These are phyloP conservation scores for Trichocomaceae sp. DNA, from an alignment of 2,329 filamentous ascomycete genomes.

Conservation along the genomic window DNA sequence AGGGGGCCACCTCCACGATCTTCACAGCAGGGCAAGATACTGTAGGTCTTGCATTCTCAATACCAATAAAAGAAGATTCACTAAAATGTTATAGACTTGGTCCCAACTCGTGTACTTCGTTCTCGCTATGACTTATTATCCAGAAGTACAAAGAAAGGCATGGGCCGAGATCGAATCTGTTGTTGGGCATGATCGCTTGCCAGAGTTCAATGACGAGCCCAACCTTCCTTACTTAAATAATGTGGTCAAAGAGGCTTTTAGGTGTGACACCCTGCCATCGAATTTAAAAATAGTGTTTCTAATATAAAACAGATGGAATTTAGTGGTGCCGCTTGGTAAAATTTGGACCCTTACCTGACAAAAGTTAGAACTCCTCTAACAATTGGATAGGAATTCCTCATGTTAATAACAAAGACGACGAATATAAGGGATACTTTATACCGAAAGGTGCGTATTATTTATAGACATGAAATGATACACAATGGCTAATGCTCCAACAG, in stretches of 20 bases:
- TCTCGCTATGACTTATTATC: not conserved
- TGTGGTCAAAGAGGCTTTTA: slow-evolving; percentile 42
- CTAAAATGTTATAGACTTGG: not conserved
- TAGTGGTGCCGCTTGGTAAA: not conserved
- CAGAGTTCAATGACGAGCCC: slow-evolving; percentile 41
- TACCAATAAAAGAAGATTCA: not conserved
- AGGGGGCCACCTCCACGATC: not conserved
- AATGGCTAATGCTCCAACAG: not conserved
- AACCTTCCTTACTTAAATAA: slow-evolving; percentile 41
- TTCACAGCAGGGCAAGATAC: not conserved
- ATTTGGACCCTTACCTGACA: not conserved
- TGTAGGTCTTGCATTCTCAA: not conserved
- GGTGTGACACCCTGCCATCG: slow-evolving; percentile 12
- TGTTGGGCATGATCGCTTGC: slow-evolving; percentile 41
- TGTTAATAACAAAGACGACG: slow-evolving; percentile 48
- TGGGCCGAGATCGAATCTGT: slow-evolving; percentile 46
- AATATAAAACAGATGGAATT: not conserved
- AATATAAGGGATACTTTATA: slow-evolving; percentile 52
- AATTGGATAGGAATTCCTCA: slow-evolving; percentile 51
- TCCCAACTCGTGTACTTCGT: not conserved
- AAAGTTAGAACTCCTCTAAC: slow-evolving; percentile 42
- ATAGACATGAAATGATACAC: not conserved
- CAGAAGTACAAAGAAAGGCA: slow-evolving; percentile 33
- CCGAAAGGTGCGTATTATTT: slow-evolving; percentile 38
- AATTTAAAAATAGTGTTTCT: not conserved